Base-by-base conservation (phyloP, 352 stramenopile species). In the Phytophthora chlamydospora region DNA sequence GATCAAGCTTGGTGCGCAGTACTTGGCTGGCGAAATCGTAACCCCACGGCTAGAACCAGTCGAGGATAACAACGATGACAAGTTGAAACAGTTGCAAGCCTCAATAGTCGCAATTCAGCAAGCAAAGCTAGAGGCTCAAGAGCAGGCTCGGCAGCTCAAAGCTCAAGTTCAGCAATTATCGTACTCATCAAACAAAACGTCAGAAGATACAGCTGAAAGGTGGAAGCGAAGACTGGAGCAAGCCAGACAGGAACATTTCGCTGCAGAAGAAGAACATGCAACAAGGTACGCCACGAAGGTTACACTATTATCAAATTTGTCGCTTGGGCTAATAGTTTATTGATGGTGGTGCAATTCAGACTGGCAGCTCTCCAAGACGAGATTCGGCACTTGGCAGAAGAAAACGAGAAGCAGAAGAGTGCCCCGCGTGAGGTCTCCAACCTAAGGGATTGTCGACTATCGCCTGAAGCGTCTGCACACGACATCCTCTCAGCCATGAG, bases 401-500 rank as follows among this genome's bases (percentile, higher is more conserved):
- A 77, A 29, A 71, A 62, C 6, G 43, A 63, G 16, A 67, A 69
- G 24, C 62, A 59, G 5, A 75, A 64, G 13, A 65, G 50, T 36
- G 39, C 45, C 7, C 34, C 53, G 33, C 55, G 39, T 3, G 46
- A 75, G 1, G 64, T 43, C 12, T 60, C 62, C 0, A 91, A 90
- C 29, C 38, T 91, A 44, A 86, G 79, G 27, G 71, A 89, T 38
- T 85, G 80, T 2, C 29, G 52, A 1, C 75, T 93, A 16, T 58
- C 61, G 16, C 51, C 35, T 0, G 69, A 83, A 7, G 80, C 82
- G 0, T 88, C 80, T 16, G 80, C 74, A 2, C 63, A 85, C 36
- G 82, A 91, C 21, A 81, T 93, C 24, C 53, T 91, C 0, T 81
- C 78, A n/a, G 62, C 71, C 0, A 93, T 93, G 66, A 85, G 83